Evolutionary conservation across 1,284 basidiomycete species (phyloP).

Genomic region (Malassezia nana): DNA sequence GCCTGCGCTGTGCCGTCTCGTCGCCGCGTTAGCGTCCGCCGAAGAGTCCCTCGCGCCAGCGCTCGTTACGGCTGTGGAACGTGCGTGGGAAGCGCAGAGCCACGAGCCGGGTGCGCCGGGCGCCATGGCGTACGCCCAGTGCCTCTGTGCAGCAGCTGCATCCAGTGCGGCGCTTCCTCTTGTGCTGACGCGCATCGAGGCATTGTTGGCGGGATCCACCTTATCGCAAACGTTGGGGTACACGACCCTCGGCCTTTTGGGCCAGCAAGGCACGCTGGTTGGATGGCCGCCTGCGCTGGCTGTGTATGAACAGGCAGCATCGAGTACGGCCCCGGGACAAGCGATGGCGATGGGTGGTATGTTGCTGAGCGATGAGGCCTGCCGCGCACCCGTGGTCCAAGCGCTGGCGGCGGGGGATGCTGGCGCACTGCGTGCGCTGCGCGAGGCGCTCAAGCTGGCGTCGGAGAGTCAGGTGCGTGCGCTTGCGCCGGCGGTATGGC

Average conservation of each 20-base stretch:
- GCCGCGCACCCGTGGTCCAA: neutral
- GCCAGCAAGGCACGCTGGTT: conserved; percentile 31
- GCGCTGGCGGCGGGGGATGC: neutral
- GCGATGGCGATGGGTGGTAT: conserved; percentile 63
- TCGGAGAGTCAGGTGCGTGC: conserved; percentile 68
- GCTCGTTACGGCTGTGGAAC: neutral
- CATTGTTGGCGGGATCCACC: neutral
- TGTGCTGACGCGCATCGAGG: conserved; percentile 17
- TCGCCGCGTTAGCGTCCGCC: neutral
- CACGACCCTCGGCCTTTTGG: conserved; percentile 32
- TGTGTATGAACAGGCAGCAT: conserved; percentile 21
- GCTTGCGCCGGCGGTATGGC: conserved; percentile 79
- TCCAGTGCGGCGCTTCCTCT: conserved; percentile 17
- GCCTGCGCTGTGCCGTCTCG: neutral
- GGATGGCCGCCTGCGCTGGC: conserved; percentile 23
- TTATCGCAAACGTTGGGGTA: conserved; percentile 27
- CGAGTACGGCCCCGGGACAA: conserved; percentile 29
- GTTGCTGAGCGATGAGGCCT: conserved; percentile 72
- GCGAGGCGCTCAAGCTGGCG: conserved; percentile 89
- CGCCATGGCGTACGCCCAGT: conserved; percentile 22
- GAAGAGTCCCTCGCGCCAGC: neutral
- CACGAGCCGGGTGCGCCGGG: conserved; percentile 41
- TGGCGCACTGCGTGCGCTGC: conserved; percentile 56
- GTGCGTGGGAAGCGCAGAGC: conserved; percentile 2
- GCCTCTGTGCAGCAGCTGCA: conserved; percentile 31